Evolutionary conservation across 306 rosid species (phyloP).

Genomic region (Ceratonia siliqua): DNA sequence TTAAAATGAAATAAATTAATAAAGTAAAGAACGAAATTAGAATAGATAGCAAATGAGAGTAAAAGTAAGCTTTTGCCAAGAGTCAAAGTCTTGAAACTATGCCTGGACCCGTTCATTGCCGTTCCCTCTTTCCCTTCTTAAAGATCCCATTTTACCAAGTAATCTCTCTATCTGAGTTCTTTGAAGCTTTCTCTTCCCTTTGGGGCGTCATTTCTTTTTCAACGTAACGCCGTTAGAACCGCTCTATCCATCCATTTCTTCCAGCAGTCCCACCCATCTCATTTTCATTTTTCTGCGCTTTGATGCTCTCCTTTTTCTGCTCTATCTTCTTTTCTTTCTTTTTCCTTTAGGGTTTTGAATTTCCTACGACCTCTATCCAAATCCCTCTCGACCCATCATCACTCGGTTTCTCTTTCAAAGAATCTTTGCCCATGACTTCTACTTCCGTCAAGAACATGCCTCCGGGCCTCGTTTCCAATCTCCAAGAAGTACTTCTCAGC

Average conservation of each 20-base stretch:
- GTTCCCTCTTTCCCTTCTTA: slow-evolving; percentile 17
- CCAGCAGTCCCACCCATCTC: neutral
- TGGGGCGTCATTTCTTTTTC: slow-evolving; percentile 25
- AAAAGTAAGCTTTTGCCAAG: neutral
- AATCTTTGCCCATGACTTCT: slow-evolving; percentile 41
- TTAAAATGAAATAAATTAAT: too few species aligned
- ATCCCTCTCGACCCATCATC: neutral
- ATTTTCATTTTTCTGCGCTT: slow-evolving; percentile 37
- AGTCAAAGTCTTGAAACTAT: neutral
- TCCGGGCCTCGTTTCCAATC: slow-evolving; percentile 89
- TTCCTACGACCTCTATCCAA: slow-evolving; percentile 4
- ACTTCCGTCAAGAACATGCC: slow-evolving; percentile 72
- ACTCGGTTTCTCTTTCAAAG: neutral
- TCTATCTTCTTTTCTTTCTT: slow-evolving; percentile 13
- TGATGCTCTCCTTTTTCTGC: neutral
- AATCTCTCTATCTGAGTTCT: neutral
- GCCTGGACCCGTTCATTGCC: slow-evolving; percentile 8
- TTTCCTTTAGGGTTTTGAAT: slow-evolving; percentile 72
- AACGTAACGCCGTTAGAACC: slow-evolving; percentile 82
- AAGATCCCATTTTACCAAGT: slow-evolving; percentile 28
- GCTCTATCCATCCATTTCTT: slow-evolving; percentile 51
- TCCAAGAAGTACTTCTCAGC: slow-evolving; percentile 68
- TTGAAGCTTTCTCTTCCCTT: slow-evolving; percentile 25
- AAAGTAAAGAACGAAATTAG: neutral
- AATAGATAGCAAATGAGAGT: neutral